Conservation (phyloP, 257 asterid genomes). For the Scutellaria barbata region DNA sequence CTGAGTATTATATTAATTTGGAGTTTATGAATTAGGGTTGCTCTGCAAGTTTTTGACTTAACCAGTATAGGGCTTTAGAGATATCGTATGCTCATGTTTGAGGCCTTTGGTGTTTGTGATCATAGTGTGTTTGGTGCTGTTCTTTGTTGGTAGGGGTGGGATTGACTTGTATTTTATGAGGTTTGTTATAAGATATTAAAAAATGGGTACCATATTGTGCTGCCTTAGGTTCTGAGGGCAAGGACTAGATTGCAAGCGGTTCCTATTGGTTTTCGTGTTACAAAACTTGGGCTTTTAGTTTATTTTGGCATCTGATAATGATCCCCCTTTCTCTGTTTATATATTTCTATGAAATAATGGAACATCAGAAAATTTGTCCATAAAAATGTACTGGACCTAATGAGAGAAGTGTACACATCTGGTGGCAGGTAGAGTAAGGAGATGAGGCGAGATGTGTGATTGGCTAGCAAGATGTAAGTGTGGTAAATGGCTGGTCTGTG, state of each 20-base stretch:
- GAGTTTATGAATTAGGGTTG: not conserved
- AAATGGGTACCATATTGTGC: not conserved
- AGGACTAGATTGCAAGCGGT: not conserved
- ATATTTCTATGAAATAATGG: not conserved
- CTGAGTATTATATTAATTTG: not conserved
- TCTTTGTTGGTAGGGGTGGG: constrained; percentile 11
- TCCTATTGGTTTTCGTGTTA: not conserved
- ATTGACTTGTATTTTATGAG: not conserved
- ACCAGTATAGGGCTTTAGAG: not conserved
- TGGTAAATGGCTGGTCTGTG: no score
- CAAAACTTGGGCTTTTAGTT: not conserved
- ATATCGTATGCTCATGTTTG: constrained; percentile 1
- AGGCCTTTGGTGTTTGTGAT: constrained; percentile 4
- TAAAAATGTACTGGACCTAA: not conserved
- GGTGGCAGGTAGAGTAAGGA: no score
- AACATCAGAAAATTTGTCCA: not conserved
- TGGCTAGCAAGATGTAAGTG: no score
- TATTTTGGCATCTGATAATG: not conserved
- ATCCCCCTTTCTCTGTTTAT: not conserved
- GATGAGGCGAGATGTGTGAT: no score
- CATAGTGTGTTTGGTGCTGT: not conserved
- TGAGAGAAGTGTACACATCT: not conserved
- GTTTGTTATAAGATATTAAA: not conserved
- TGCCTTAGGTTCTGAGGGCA: not conserved
- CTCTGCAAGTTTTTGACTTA: constrained; percentile 1